Conservation (phyloP, 805 yeast species). For the Cyberlindnera maritima region DNA sequence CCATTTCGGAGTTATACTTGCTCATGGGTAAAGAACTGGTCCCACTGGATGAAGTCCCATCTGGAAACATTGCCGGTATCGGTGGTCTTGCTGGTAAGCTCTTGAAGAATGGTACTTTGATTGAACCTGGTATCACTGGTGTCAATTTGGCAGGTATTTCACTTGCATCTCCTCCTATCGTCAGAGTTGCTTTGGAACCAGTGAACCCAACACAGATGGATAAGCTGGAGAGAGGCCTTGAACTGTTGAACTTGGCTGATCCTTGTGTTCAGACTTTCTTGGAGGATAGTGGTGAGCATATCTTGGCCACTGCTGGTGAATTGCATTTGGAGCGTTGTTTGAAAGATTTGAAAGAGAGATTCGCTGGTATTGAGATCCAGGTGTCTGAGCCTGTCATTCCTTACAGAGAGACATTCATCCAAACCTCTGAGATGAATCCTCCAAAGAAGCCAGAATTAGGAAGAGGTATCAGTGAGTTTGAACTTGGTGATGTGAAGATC, state of each 20-base stretch:
- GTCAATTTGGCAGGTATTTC: slow-evolving; percentile 78
- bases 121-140: slow-evolving; percentile 55
- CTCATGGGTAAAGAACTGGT: slow-evolving; percentile 92
- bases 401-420: slow-evolving; percentile 77
- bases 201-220: slow-evolving; percentile 78
- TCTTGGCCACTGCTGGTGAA: slow-evolving; percentile 95
- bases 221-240: slow-evolving; percentile 73
- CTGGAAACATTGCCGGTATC: slow-evolving; percentile 93
- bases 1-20: slow-evolving; percentile 67
- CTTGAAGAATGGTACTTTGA: slow-evolving; percentile 82
- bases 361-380: slow-evolving; percentile 86
- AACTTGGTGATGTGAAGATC: slow-evolving; percentile 47
- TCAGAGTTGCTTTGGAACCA: slow-evolving; percentile 95
- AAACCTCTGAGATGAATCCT: slow-evolving; percentile 49
- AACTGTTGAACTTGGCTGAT: slow-evolving; percentile 80
- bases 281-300: slow-evolving; percentile 90
- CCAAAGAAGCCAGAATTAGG: slow-evolving; percentile 43
- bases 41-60: slow-evolving; percentile 76
- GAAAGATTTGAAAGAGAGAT: slow-evolving; percentile 84
- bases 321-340: slow-evolving; percentile 92
- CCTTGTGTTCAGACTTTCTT: slow-evolving; percentile 89
- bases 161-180: slow-evolving; percentile 81
- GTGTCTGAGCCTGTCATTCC: slow-evolving; percentile 94
- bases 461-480: slow-evolving; percentile 49
- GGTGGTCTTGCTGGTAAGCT: slow-evolving; percentile 84